Evolutionary conservation across 116 monocot genomes (phyloP), one percentile per base, ranked within the genome.

Genomic region (Posidonia oceanica): DNA sequence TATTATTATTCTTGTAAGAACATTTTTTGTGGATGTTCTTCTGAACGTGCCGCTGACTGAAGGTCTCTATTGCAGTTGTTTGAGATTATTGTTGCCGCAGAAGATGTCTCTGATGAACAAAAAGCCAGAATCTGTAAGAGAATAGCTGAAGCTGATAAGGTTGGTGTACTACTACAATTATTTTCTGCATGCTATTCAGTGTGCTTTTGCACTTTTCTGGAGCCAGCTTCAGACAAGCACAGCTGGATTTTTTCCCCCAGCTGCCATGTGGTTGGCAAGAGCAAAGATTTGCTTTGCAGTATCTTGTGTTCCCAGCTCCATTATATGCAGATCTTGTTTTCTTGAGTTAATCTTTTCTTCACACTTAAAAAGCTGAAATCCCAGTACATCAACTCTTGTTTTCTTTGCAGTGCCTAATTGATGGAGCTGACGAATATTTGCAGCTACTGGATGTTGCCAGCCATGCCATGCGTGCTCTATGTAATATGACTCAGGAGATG

Each of bases 391-490:
- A 13, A 17, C 13, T 69, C 0, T 52, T 37, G 52, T 40, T 57
- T 36, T 39, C 52, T 53, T 69, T 76, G 72, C 79, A 98, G 98
- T 80, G 84, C 57, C 54, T 98, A 52, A 64, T 89, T 40, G 93
- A 98, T 79, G 98, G 98, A 16, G 93, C 98, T 4, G 93, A 98
- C 39, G 93, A 98, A 85, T 98, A 98, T 70, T 64, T 98, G 73
- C 98, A 98, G 79, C 87, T 98, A 63, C 66, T 98, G 79, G 81
- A 89, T 75, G 93, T 89, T 14, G 81, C 78, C 53, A 72, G 72
- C 68, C 39, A 73, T 61, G 54, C 68, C 29, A 78, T 78, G 73
- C 72, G 78, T 72, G 61, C 68, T 40, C 78, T 78, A 36, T 68
- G 82, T 70, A 85, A 89, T 80, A 85, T 87, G 93, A 59, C 86